phyloP scores from a whole-genome alignment of 805 yeast species.

The Metschnikowia gruessii region DNA sequence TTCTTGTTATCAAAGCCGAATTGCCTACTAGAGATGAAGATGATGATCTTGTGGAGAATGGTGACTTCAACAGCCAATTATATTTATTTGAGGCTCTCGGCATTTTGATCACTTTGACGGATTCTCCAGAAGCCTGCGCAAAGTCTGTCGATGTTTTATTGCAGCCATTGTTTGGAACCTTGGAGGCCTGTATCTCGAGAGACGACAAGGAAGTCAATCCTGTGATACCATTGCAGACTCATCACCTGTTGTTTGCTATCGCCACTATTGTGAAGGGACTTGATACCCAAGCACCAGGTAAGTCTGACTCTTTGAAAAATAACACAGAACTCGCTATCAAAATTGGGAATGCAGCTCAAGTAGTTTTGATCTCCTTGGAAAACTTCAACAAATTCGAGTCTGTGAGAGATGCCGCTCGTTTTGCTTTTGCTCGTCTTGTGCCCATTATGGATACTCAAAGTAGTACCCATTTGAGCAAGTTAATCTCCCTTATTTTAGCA shows the following conservation, averaged over 20 bases:
- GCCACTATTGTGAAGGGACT: slow-evolving; percentile 90
- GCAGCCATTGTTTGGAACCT: slow-evolving; percentile 68
- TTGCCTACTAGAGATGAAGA: slow-evolving; percentile 55
- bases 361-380: slow-evolving; percentile 79
- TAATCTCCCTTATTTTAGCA: slow-evolving; percentile 60
- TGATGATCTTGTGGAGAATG: slow-evolving; percentile 45
- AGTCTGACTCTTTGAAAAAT: slow-evolving; percentile 20
- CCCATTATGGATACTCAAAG: slow-evolving; percentile 58
- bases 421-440: slow-evolving; percentile 82
- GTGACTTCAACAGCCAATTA: slow-evolving; percentile 72
- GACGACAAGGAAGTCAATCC: slow-evolving; percentile 37
- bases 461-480: slow-evolving; percentile 55
- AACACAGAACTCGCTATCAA: slow-evolving; percentile 40
- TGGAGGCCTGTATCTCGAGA: slow-evolving; percentile 58
- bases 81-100: slow-evolving; percentile 88
- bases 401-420: slow-evolving; percentile 82
- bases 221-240: slow-evolving; percentile 64
- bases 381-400: slow-evolving; percentile 61
- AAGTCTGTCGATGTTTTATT: slow-evolving; percentile 61
- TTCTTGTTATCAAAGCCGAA: slow-evolving; percentile 62
- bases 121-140: slow-evolving; percentile 29
- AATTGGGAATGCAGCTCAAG: slow-evolving; percentile 71
- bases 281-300: slow-evolving; percentile 47
- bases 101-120: slow-evolving; percentile 52
- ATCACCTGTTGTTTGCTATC: slow-evolving; percentile 82